Evolutionary conservation across 805 yeast species (phyloP).

Genomic region (Candida morakotiae): DNA sequence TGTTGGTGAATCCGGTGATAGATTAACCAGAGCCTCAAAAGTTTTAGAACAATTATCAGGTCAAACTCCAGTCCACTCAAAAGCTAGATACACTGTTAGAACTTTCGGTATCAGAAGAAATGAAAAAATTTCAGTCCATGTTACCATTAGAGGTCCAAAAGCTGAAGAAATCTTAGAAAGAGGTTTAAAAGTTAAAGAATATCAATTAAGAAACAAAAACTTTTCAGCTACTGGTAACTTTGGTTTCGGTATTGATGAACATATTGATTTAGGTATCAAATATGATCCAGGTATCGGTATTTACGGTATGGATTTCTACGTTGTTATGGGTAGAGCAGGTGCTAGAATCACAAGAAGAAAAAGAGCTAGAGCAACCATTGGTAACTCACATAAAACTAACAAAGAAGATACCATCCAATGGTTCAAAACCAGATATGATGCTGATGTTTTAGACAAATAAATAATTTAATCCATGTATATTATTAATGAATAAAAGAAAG

Average conservation of each 20-base stretch:
- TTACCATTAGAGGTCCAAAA: constrained; percentile 99
- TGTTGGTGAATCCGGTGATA: constrained; percentile 99
- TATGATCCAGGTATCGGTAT: constrained; percentile 99
- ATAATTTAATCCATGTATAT: constrained; percentile 11
- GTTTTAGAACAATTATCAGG: constrained; percentile 99
- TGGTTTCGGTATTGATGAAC: constrained; percentile 99
- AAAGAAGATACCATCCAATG: constrained; percentile 94
- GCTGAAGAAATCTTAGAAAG: constrained; percentile 94
- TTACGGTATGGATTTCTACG: constrained; percentile 99
- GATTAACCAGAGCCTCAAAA: constrained; percentile 99
- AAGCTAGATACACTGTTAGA: constrained; percentile 99
- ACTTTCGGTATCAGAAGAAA: constrained; percentile 99
- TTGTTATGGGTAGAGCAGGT: constrained; percentile 99
- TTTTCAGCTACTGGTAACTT: constrained; percentile 99
- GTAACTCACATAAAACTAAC: constrained; percentile 87
- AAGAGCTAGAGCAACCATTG: constrained; percentile 85
- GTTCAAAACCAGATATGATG: constrained; percentile 99
- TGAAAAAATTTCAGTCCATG: constrained; percentile 99
- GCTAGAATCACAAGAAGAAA: constrained; percentile 98
- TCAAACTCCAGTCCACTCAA: constrained; percentile 99
- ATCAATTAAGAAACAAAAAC: constrained; percentile 91
- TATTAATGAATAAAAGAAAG: background rate
- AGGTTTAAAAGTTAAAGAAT: constrained; percentile 99
- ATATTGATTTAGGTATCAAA: constrained; percentile 99
- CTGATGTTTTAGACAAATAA: constrained; percentile 88